phyloP scores from a whole-genome alignment of 306 rosid species.

The Echinosophora koreensis region DNA sequence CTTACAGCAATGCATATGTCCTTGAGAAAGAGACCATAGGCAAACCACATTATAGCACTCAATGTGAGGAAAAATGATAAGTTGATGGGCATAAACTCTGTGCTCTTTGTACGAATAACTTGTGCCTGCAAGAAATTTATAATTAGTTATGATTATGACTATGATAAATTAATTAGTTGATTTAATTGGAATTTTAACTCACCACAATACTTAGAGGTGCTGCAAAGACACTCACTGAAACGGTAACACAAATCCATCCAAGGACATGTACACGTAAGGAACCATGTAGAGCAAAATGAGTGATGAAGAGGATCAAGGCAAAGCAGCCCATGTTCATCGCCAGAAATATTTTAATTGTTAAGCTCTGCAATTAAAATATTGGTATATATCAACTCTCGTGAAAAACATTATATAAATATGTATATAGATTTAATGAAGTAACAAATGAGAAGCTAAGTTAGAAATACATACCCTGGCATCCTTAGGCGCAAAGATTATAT shows the following conservation, averaged over 20 bases:
- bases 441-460: too few relatives aligned
- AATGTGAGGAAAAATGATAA: constrained; percentile 78
- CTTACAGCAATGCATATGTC: constrained; percentile 76
- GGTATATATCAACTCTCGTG: neutral
- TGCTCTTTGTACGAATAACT: constrained; percentile 75
- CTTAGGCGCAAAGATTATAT: constrained; percentile 56
- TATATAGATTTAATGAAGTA: too few relatives aligned
- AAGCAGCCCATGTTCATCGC: constrained; percentile 63
- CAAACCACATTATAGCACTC: constrained; percentile 82
- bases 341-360: constrained; percentile 52
- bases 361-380: constrained; percentile 47
- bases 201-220: constrained; percentile 84
- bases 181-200: constrained; percentile 7
- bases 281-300: constrained; percentile 44
- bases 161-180: neutral
- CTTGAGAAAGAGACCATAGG: constrained; percentile 61
- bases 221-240: constrained; percentile 73
- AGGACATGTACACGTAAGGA: constrained; percentile 48
- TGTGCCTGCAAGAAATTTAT: constrained; percentile 52
- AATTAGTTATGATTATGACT: neutral
- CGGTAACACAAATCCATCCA: constrained; percentile 73
- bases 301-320: constrained; percentile 47
- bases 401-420: too few relatives aligned
- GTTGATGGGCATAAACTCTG: constrained; percentile 73
- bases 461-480: constrained; percentile 70